These are phyloP conservation scores for Emydomyces testavorans DNA, from an alignment of 2,329 filamentous ascomycete genomes.

Conservation along the genomic window DNA sequence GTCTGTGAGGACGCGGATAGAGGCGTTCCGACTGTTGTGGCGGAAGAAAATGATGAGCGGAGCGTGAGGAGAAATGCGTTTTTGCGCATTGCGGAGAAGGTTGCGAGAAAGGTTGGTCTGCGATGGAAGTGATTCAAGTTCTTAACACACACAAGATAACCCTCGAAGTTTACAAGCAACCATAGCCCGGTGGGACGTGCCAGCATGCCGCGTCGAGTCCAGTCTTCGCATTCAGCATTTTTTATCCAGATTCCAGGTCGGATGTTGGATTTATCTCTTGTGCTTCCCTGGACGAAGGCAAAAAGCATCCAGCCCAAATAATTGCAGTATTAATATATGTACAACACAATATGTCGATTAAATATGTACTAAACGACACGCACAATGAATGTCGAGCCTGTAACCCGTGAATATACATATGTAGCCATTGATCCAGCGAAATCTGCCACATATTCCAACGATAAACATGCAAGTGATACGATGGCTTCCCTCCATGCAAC, in stretches of 20 bases:
- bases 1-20: constrained; percentile 81
- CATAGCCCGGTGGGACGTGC: too few relatives aligned
- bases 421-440: neutral
- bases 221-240: too few relatives aligned
- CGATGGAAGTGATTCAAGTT: constrained; percentile 24
- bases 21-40: constrained; percentile 80
- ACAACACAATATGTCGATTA: too few relatives aligned
- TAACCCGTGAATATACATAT: neutral
- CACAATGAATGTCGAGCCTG: neutral
- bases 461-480: neutral
- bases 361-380: neutral
- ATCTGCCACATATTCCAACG: neutral
- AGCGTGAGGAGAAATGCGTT: constrained; percentile 64
- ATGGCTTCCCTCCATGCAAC: neutral
- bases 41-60: constrained; percentile 52
- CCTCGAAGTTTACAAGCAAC: too few relatives aligned
- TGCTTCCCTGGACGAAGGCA: too few relatives aligned
- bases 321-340: too few relatives aligned
- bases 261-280: too few relatives aligned
- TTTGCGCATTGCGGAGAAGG: constrained; percentile 51
- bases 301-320: too few relatives aligned
- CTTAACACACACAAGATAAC: neutral
- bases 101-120: constrained; percentile 37
- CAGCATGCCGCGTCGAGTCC: too few relatives aligned
- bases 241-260: too few relatives aligned